Conservation (phyloP, 345 rosid genomes). For the Heritiera littoralis region DNA sequence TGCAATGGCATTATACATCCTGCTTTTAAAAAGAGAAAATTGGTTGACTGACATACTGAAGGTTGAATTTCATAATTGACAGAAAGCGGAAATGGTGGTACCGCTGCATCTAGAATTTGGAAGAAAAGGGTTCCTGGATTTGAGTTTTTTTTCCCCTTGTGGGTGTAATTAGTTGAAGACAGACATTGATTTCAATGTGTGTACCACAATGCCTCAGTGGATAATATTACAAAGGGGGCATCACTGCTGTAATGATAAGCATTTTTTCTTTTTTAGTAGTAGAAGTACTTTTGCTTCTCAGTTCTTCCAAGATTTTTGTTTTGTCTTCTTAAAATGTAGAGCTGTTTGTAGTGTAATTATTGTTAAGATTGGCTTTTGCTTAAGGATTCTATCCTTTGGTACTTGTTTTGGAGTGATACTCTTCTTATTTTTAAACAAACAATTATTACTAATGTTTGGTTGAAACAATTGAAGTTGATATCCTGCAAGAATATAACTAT, state of each 20-base stretch:
- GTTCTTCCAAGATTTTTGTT: background rate
- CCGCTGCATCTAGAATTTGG: background rate
- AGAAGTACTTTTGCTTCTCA: background rate
- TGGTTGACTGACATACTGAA: constrained; percentile 30
- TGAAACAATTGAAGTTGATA: background rate
- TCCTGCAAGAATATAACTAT: background rate
- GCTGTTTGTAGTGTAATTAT: background rate
- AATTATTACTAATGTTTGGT: background rate
- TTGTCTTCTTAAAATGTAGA: background rate
- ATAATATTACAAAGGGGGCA: background rate
- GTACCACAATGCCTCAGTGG: background rate
- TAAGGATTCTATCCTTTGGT: background rate
- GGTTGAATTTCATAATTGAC: background rate
- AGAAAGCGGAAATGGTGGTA: background rate
- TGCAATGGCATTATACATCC: constrained; percentile 51
- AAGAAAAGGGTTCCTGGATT: background rate
- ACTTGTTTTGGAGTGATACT: background rate
- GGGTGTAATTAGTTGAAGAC: background rate
- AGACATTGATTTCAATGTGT: background rate
- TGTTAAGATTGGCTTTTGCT: background rate
- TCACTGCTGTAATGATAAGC: background rate
- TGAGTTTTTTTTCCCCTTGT: background rate
- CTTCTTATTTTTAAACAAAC: background rate
- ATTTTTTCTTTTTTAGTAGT: background rate
- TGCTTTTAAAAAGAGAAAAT: constrained; percentile 41